A percentile compares a stretch with the other conserved stretches of the same genome.
Evolutionary conservation across 805 yeast genomes (phyloP).

Genomic region (Lipomyces oligophaga): DNA sequence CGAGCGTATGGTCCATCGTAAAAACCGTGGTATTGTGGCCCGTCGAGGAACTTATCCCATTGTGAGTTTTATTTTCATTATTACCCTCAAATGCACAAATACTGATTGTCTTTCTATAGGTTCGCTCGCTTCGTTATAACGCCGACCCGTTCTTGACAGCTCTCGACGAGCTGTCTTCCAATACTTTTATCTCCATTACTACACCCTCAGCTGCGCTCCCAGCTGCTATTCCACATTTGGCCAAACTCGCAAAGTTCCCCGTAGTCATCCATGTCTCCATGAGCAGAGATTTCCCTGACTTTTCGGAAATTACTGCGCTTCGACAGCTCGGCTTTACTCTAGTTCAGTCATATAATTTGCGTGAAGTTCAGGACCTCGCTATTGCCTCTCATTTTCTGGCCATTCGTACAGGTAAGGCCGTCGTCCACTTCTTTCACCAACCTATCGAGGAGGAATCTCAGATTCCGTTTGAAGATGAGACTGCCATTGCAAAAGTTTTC

Average conservation of each 20-base stretch:
- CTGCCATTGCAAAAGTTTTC: slow-evolving; percentile 9
- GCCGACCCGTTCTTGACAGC: slow-evolving; percentile 55
- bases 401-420: slow-evolving; percentile 48
- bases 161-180: slow-evolving; percentile 36
- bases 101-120: slow-evolving; percentile 2
- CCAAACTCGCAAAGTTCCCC: slow-evolving; percentile 40
- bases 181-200: slow-evolving; percentile 45
- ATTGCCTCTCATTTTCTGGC: slow-evolving; percentile 59
- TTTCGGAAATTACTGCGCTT: slow-evolving; percentile 62
- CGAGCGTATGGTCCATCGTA: slow-evolving; percentile 13
- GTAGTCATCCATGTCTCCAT: slow-evolving; percentile 55
- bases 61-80: slow-evolving; percentile 5
- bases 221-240: slow-evolving; percentile 57
- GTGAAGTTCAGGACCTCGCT: slow-evolving; percentile 53
- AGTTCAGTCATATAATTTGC: slow-evolving; percentile 59
- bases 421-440: slow-evolving; percentile 62
- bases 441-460: slow-evolving; percentile 10
- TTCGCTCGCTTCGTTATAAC: slow-evolving; percentile 38
- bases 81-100: not conserved
- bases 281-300: slow-evolving; percentile 48
- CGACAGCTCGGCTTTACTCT: slow-evolving; percentile 65
- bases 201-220: slow-evolving; percentile 54
- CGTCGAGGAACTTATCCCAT: slow-evolving; percentile 21
- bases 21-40: slow-evolving; percentile 26
- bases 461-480: slow-evolving; percentile 21